These are phyloP conservation scores for Lepidium aucheri DNA, from an alignment of 345 rosid genomes.

Conservation along the genomic window DNA sequence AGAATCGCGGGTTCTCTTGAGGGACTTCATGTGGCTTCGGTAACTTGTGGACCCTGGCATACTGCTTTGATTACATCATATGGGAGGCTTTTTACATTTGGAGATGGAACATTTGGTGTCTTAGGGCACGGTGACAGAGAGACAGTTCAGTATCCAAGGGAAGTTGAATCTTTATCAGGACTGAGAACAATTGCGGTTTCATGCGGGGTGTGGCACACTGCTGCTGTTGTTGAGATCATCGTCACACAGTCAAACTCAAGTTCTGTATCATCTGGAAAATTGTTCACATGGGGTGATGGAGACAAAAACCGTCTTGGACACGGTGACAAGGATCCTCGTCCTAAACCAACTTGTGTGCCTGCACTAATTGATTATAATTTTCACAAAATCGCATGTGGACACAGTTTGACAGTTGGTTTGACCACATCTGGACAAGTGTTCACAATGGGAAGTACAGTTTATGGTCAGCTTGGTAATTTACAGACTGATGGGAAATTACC, in stretches of 20 bases:
- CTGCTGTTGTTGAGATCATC: conserved; percentile 93
- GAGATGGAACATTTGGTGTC: conserved; percentile 97
- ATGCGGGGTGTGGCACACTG: conserved; percentile 99
- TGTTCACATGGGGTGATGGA: conserved; percentile 99
- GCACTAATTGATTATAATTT: conserved; percentile 82
- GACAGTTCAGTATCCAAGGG: conserved; percentile 64
- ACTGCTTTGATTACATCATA: conserved; percentile 75
- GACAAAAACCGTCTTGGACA: conserved; percentile 96
- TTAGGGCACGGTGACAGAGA: conserved; percentile 87
- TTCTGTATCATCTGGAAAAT: conserved; percentile 57
- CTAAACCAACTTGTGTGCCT: conserved; percentile 89
- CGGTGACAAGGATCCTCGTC: conserved; percentile 86
- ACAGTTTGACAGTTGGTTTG: conserved; percentile 87
- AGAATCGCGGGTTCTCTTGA: conserved; percentile 86
- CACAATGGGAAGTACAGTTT: conserved; percentile 93
- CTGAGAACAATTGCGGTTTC: conserved; percentile 79
- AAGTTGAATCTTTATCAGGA: conserved; percentile 85
- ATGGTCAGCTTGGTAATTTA: conserved; percentile 89
- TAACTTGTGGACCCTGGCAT: conserved; percentile 97
- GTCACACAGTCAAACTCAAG: conserved; percentile 80
- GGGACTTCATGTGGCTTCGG: conserved; percentile 82
- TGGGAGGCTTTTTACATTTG: conserved; percentile 92
- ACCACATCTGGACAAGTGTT: conserved; percentile 79
- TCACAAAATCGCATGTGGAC: conserved; percentile 85
- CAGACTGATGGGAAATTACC: conserved; percentile 73